phyloP scores from a whole-genome alignment of 2,329 filamentous ascomycete genomes.

The Chrysoporthe deuterocubensis region DNA sequence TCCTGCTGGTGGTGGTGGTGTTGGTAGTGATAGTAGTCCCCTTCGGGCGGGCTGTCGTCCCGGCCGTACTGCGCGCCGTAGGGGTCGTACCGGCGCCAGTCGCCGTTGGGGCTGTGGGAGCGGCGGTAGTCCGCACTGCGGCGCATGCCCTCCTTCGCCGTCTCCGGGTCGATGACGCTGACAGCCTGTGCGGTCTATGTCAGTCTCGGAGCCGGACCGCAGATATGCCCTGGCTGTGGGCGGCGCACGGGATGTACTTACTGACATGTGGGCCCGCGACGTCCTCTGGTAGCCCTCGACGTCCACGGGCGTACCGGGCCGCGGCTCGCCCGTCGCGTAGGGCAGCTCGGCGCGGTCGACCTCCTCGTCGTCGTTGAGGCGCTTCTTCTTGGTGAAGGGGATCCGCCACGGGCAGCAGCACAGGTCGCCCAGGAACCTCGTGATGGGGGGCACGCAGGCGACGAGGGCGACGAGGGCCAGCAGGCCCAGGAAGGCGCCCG shows the following conservation, averaged over 20 bases:
- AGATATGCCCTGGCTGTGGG: too few species aligned
- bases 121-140: conserved; percentile 11
- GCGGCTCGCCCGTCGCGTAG: conserved; percentile 15
- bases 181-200: conserved; percentile 10
- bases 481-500: conserved; percentile 25
- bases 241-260: conserved; percentile 6
- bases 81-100: neutral
- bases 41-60: neutral
- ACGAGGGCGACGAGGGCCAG: conserved; percentile 21
- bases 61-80: neutral
- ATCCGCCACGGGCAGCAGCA: conserved; percentile 27
- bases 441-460: conserved; percentile 23
- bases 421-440: conserved; percentile 25
- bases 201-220: neutral
- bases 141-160: conserved; percentile 4
- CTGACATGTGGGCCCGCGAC: conserved; percentile 19
- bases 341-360: conserved; percentile 23
- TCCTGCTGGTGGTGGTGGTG: neutral
- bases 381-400: conserved; percentile 24
- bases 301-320: conserved; percentile 9
- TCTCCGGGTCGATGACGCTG: conserved; percentile 14
- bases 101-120: neutral
- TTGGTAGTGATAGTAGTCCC: neutral
- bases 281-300: conserved; percentile 5
- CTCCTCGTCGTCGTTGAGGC: conserved; percentile 27